Base-by-base conservation (phyloP, 2,329 filamentous ascomycete species). In the Paecilomyces sp. region DNA sequence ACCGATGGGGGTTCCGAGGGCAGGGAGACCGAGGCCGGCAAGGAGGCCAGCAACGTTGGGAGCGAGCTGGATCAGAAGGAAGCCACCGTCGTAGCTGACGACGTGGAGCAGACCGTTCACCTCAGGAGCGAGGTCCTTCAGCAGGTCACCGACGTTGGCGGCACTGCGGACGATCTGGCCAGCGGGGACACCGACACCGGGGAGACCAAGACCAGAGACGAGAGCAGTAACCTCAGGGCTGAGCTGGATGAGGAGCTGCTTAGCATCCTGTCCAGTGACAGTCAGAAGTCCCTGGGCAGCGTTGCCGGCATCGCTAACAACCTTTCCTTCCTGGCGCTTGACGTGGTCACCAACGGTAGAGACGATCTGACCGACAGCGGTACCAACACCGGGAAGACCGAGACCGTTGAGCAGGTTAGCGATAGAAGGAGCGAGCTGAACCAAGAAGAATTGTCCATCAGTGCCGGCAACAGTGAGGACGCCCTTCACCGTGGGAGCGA, bases 61-160 rank as follows among this genome's bases (percentile, higher is more conserved):
- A 62, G 68, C 66, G 56, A 73, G 70, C 57, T 65, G 56, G 57
- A 73, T 65, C 55, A 73, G 67, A 47, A 74, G 69, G 62, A 64
- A 66, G 59, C 65, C 62, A 13, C 60, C 66, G 41, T 73, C 70
- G 62, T 68, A 62, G 41, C 67, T 66, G 56, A 70, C 64, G 57
- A 72, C 68, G 54, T 68, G 71, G 51, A 74, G 65, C 30, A 71
- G 67, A 41, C 61, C 61, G n/a, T 72, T 65, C 13, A 66, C 63
- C 47, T 58, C 24, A 30, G 62, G 62, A 50, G 60, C 69, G 54
- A 69, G 63, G 57, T 68, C 65, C 47, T 64, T 60, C 58, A 70
- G 55, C 12, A 71, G 64, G 52, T 64, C 66, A 62, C 69, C 70
- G 36, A 70, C 64, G 54, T 56, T 57, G 59, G 60, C 61, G 57